Evolutionary conservation across 73 alveolate species (phyloP).

Genomic region (Paramecium primaurelia): DNA sequence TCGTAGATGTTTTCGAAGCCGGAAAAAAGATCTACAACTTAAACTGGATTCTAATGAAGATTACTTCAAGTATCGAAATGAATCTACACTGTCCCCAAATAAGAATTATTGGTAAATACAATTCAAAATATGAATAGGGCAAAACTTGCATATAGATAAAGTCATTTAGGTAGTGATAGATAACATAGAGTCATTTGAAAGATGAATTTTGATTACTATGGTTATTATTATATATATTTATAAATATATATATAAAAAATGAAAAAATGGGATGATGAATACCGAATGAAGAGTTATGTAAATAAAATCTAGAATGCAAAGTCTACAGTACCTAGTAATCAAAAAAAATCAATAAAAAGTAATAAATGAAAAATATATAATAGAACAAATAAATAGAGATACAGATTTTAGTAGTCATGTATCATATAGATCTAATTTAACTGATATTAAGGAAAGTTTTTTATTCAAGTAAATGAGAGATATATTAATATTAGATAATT

Average conservation of each 20-base stretch:
- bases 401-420: conserved; percentile 20
- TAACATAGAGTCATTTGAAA: not conserved
- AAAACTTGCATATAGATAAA: not conserved
- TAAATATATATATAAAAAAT: not conserved
- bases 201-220: not conserved
- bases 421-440: not conserved
- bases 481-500: not conserved
- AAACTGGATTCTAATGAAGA: not conserved
- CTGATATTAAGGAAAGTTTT: not conserved
- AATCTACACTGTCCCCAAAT: not conserved
- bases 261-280: conserved; percentile 50
- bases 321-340: not conserved
- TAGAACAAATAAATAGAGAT: not conserved
- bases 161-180: not conserved
- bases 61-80: not conserved
- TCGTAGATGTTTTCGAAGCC: not conserved
- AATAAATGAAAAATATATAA: not conserved
- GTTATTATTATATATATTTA: not conserved
- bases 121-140: not conserved
- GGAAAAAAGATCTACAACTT: not conserved
- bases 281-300: not conserved
- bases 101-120: not conserved
- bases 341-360: not conserved
- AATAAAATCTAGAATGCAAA: not conserved
- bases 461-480: not conserved